Evolutionary conservation across 257 asterid genomes (phyloP).

Genomic region (Anisodus acutangulus): DNA sequence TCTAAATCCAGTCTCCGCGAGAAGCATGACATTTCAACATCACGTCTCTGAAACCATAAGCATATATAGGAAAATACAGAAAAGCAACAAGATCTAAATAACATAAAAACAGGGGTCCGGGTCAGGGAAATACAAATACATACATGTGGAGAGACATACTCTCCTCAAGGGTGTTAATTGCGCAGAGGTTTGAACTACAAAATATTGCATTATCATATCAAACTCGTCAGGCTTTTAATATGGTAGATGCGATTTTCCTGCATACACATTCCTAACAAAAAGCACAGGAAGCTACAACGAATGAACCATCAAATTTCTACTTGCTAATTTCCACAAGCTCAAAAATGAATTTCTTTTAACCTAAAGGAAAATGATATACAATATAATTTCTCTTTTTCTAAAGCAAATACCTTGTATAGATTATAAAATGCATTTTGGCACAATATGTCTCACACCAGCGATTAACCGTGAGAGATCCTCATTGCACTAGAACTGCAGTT

Average conservation of each 20-base stretch:
- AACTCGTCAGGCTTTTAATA: not conserved
- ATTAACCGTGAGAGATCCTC: slow-evolving; percentile 7
- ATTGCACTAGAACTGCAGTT: not conserved
- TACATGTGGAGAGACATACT: not conserved
- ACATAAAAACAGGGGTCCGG: not conserved
- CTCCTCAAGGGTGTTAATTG: slow-evolving; percentile 3
- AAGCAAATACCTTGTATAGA: slow-evolving; percentile 11
- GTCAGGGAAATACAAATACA: not conserved
- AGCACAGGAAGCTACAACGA: slow-evolving; percentile 7
- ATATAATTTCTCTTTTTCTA: not conserved
- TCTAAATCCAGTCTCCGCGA: not conserved
- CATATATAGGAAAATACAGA: slow-evolving; percentile 4
- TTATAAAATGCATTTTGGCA: slow-evolving; percentile 14
- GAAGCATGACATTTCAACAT: slow-evolving; percentile 19
- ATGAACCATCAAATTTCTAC: slow-evolving; percentile 9
- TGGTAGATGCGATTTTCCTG: slow-evolving; percentile 3
- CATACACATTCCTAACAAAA: slow-evolving; percentile 1
- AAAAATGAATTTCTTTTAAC: not conserved
- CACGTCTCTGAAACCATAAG: not conserved
- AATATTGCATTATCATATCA: slow-evolving; percentile 6
- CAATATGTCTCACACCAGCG: not conserved
- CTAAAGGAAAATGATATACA: slow-evolving; percentile 4
- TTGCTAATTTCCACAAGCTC: not conserved
- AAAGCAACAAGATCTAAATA: slow-evolving; percentile 1
- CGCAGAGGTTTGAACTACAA: not conserved